Percentiles rank a stretch among this genome's conserved stretches.
Evolutionary conservation across 1,284 basidiomycete species (phyloP).

Genomic region (Rhodofomes roseus): DNA sequence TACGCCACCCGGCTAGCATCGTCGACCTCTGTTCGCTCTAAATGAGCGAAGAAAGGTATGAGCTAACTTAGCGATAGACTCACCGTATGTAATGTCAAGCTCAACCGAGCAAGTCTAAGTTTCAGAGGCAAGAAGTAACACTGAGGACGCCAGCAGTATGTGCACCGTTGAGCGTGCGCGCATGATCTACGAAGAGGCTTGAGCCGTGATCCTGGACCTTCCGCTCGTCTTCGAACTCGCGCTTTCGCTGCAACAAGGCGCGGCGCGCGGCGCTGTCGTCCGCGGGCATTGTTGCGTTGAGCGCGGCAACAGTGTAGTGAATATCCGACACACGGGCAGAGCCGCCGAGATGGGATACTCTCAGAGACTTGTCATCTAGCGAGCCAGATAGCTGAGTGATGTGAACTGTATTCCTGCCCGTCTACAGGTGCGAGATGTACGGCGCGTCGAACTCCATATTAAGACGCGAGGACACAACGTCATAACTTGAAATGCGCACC

Average conservation of each 20-base stretch:
- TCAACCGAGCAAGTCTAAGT: slow-evolving; percentile 30
- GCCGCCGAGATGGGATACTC: neutral
- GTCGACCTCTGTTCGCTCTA: slow-evolving; percentile 39
- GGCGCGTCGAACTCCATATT: slow-evolving; percentile 12
- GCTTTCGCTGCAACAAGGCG: slow-evolving; percentile 31
- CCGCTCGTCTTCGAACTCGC: slow-evolving; percentile 34
- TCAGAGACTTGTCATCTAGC: neutral
- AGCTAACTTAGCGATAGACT: slow-evolving; percentile 17
- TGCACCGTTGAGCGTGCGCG: slow-evolving; percentile 39
- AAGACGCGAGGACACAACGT: neutral
- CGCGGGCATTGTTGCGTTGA: neutral
- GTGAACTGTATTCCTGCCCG: neutral
- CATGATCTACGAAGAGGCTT: slow-evolving; percentile 40
- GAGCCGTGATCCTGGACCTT: slow-evolving; percentile 35
- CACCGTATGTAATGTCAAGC: slow-evolving; percentile 55
- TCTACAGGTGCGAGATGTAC: neutral
- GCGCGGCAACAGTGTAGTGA: neutral
- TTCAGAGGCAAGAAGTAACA: slow-evolving; percentile 34
- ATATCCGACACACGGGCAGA: neutral
- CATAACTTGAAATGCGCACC: neutral
- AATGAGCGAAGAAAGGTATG: neutral
- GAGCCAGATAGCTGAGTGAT: neutral
- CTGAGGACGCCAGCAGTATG: slow-evolving; percentile 37
- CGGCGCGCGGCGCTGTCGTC: slow-evolving; percentile 26
- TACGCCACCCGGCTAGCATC: slow-evolving; percentile 47